Conservation (phyloP, 148 eudicot genomes). For the Rhododendron griersonianum region DNA sequence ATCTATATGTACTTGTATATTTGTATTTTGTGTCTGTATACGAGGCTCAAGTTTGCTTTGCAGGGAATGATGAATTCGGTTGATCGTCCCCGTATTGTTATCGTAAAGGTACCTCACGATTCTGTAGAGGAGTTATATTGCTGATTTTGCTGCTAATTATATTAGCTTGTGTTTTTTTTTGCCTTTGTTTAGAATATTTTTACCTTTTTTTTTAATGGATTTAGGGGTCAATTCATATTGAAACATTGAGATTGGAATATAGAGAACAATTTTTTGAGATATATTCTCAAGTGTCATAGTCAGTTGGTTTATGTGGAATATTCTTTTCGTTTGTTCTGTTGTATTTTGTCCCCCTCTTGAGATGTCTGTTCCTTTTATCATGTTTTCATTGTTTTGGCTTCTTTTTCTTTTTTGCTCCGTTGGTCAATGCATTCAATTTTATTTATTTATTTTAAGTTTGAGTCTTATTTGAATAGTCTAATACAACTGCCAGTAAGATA, state of each 20-base stretch:
- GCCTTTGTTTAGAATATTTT: background rate
- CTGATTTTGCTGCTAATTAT: background rate
- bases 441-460: background rate
- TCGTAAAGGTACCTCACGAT: constrained; percentile 29
- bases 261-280: background rate
- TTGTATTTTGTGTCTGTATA: background rate
- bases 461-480: background rate
- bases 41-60: background rate
- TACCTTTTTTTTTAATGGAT: background rate
- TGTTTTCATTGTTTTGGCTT: background rate
- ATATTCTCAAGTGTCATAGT: background rate
- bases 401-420: background rate
- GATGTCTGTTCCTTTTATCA: background rate
- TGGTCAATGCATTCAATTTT: background rate
- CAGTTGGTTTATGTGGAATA: background rate
- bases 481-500: background rate
- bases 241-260: background rate
- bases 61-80: constrained; percentile 27
- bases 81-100: constrained; percentile 19
- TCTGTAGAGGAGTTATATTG: background rate
- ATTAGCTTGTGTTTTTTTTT: background rate
- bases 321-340: background rate
- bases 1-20: background rate
- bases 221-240: background rate
- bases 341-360: background rate